Conservation (phyloP, 306 rosid species). For the Dalbergia cultrata region DNA sequence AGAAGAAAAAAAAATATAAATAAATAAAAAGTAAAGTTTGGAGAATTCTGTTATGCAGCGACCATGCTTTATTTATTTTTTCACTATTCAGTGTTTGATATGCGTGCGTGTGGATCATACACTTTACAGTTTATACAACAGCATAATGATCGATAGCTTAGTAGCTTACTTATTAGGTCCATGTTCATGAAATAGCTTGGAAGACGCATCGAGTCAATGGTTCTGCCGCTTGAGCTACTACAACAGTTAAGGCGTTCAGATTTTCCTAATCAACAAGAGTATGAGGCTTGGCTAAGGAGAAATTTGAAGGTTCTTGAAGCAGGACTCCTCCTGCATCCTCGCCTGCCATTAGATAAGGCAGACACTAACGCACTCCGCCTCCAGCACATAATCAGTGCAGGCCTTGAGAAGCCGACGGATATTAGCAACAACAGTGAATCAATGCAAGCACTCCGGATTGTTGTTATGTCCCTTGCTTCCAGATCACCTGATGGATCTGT, state of each 20-base stretch:
- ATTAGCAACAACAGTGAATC: slow-evolving; percentile 62
- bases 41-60: too few relatives aligned
- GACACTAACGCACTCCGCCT: slow-evolving; percentile 58
- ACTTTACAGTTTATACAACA: too few relatives aligned
- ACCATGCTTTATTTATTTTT: too few relatives aligned
- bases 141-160: too few relatives aligned
- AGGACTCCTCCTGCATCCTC: slow-evolving; percentile 75
- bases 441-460: slow-evolving; percentile 62
- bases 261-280: slow-evolving; percentile 70
- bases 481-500: slow-evolving; percentile 68
- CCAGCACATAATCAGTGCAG: slow-evolving; percentile 55
- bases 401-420: slow-evolving; percentile 67
- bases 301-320: slow-evolving; percentile 76
- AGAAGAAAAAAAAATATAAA: too few relatives aligned
- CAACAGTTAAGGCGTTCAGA: slow-evolving; percentile 79
- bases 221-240: slow-evolving; percentile 80
- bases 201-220: slow-evolving; percentile 68
- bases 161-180: slow-evolving; percentile 10
- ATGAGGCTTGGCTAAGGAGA: slow-evolving; percentile 80
- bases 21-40: too few relatives aligned
- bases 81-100: too few relatives aligned
- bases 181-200: slow-evolving; percentile 69
- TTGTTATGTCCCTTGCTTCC: slow-evolving; percentile 72
- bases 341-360: slow-evolving; percentile 60
- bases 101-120: too few relatives aligned